Base-by-base conservation (phyloP, 768 basidiomycete genomes). In the Auriscalpium vulgare region DNA sequence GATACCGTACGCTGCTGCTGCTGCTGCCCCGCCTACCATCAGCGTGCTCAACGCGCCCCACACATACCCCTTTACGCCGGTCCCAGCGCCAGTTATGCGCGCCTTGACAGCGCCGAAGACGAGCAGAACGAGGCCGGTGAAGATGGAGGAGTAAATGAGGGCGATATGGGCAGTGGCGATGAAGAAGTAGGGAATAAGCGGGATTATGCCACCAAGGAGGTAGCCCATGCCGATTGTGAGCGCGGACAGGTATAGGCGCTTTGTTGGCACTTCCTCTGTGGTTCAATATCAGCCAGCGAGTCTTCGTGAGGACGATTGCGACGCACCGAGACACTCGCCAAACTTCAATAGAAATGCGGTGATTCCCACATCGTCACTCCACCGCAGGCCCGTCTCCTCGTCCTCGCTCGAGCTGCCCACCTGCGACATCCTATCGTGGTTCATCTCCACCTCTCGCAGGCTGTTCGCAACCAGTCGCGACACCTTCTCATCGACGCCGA, bases 181-280 rank as follows among this genome's bases (percentile, higher is more conserved):
- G 75, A 93, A 92, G 74, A 98, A 94, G 72, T 97, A 95, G 10
- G 93, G 93, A 10, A 94, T 63, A 37, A 99, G 80, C 0, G 97
- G 97, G 64, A 98, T 89, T 54, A 95, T 76, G 35, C 97, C 97
- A 47, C 97, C 97, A 54, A 95, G 52, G 59, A 95, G 85, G 74
- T 98, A 95, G 11, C 93, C 92, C 66, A 92, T 79, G 59, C 95
- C 97, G 66, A 99, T 98, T 0, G 95, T 98, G 61, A 95, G 79
- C 2, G 95, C 95, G 1, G 92, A 95, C 37, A 85, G 78, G 73
- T 93, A 97, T 60, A 97, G 75, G 29, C 97, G 81, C 19, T 78
- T 77, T 16, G 83, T 82, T 1, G 95, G 90, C 37, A 97, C 81
- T 71, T 98, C 95, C 78, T 97, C 95, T 88, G 48, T 8, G 14